These are phyloP conservation scores for Amphichorda felina DNA, from an alignment of 2,329 filamentous ascomycete species.

Conservation along the genomic window DNA sequence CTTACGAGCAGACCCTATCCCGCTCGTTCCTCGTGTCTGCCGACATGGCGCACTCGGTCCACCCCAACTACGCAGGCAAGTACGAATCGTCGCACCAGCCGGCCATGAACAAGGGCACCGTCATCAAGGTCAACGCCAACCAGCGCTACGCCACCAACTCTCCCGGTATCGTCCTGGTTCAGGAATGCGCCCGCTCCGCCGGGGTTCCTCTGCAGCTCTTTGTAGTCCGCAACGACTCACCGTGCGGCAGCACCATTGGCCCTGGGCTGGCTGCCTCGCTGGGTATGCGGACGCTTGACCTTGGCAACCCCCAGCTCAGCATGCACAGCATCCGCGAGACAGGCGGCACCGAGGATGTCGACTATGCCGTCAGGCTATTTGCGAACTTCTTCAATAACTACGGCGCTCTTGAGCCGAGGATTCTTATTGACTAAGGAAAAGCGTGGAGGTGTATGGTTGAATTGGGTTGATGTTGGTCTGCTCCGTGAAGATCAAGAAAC, in stretches of 20 bases:
- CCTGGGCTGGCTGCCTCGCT: constrained; percentile 88
- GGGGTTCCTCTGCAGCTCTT: constrained; percentile 88
- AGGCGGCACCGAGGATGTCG: constrained; percentile 77
- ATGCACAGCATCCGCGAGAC: constrained; percentile 98
- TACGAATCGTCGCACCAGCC: constrained; percentile 87
- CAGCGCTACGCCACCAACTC: constrained; percentile 94
- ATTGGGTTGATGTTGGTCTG: too few species aligned
- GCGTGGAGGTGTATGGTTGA: neutral
- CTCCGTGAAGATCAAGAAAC: too few species aligned
- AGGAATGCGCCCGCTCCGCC: constrained; percentile 66
- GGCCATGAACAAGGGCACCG: constrained; percentile 90
- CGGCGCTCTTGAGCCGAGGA: constrained; percentile 69
- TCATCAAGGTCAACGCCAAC: constrained; percentile 98
- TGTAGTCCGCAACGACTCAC: constrained; percentile 89
- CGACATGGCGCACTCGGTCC: constrained; percentile 94
- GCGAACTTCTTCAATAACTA: constrained; percentile 79
- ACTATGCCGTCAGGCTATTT: constrained; percentile 76
- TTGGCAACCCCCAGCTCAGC: constrained; percentile 87
- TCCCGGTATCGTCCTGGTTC: constrained; percentile 82
- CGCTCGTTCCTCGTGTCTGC: constrained; percentile 90
- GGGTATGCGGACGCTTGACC: constrained; percentile 78
- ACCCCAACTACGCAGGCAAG: constrained; percentile 88
- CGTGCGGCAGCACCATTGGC: constrained; percentile 92
- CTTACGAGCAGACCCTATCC: constrained; percentile 85
- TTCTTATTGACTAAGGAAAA: constrained; percentile 60